Base-by-base conservation (phyloP, 148 eudicot species). In the Agrostemma githago region DNA sequence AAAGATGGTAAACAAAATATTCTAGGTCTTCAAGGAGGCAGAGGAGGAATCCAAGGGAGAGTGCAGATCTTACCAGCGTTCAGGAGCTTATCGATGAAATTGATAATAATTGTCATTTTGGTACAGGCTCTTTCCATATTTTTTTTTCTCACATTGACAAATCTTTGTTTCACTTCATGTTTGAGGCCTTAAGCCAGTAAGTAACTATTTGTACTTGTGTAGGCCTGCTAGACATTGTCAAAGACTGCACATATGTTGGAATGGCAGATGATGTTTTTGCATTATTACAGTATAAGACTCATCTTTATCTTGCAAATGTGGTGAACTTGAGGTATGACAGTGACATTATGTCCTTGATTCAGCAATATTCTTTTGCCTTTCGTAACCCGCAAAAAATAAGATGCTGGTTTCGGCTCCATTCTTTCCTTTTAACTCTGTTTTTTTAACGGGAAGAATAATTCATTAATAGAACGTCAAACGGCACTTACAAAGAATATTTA, bases 251-350 rank as follows among this genome's bases (percentile, higher is more conserved):
- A 57, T 94, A 89, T 83, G 82, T 91, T 76, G 97, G 97, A 77
- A 94, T 94, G 97, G 97, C 98, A 71, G 97, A 94, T 77, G 96
- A 91, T 88, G 85, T 83, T 69, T 92, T 87, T 75, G 98, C 96
- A 17, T 78, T 94, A 79, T 81, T 94, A 72, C 98, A 94, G 85
- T 78, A 88, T 77, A 86, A 87, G 70, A 94, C 98, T 80, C 93
- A 87, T 74, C 90, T 94, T 64, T 94, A 91, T 85, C 93, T 94
- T 72, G 98, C 90, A 21, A 90, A 92, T 85, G 92, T 94, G 46
- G 96, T 94, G 83, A 86, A 85, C 76, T 84, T 94, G 85, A 94
- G 98, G 98, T 93, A 83, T 62, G 26, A 68, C 72, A 54, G 76
- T 59, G 42, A 54, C 44, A 62, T 43, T 42, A 15, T 61, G 39